Base-by-base conservation (phyloP, 1,139 yeast genomes). In the Pichia sp. region DNA sequence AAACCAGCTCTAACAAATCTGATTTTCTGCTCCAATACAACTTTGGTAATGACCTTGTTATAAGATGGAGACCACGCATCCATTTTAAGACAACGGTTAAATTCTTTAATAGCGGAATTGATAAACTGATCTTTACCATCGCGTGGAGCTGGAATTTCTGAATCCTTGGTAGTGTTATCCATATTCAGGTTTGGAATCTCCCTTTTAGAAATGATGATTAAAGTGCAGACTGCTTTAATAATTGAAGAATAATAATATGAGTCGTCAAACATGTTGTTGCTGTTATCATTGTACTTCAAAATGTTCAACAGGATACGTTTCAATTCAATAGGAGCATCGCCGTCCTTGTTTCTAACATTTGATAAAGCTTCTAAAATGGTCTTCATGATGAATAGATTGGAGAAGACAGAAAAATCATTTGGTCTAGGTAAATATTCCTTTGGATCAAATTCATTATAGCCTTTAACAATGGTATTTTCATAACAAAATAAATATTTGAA, bases 51-150 rank as follows among this genome's bases (percentile, higher is more conserved):
- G 38, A 75, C 62, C 35, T 77, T 69, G 40, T 84, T 85, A 55
- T 77, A 81, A 0, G 96, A 83, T 0, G 96, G 95, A 14, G 85
- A 74, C 95, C 96, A 90, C 42, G 80, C 83, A 59, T 93, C 98
- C 67, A 94, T 72, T 54, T 91, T 81, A 54, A 83, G 81, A 52
- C 84, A 77, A 52, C 98, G 74, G 46, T 83, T 80, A 42, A 94
- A 70, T 60, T 91, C 89, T 17, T 73, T 71, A 17, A 78, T 60
- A 0, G 82, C 79, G 18, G 71, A 73, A 10, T 63, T 58, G 8
- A 76, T 60, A 57, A 75, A 76, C 34, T 57, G 59, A 17, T 67
- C 69, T 8, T 55, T 60, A 8, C 57, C 63, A 15, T 55, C 58
- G 14, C 59, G 58, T n/a, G 39, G 19, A 12, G 1, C 12, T 4